phyloP scores from a whole-genome alignment of 192 early-diverging fungal genomes.

The Pecoramyces ruminantium region DNA sequence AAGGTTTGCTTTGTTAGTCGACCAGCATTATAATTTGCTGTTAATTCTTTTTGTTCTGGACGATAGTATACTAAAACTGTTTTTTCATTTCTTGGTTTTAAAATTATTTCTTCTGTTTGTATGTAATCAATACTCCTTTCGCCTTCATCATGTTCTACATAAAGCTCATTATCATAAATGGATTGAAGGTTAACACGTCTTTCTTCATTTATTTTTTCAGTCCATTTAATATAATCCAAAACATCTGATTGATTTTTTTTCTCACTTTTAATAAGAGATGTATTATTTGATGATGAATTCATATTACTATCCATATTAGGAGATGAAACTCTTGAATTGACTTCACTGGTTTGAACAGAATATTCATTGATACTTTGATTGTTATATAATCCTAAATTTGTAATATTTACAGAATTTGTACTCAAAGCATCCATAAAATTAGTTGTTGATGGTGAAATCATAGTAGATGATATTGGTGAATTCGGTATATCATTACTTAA shows the following conservation, averaged over 20 bases:
- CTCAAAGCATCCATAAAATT: background rate
- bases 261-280: background rate
- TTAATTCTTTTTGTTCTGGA: conserved; percentile 42
- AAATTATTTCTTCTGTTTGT: conserved; percentile 69
- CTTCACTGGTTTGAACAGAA: background rate
- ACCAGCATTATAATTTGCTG: conserved; percentile 51
- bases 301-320: background rate
- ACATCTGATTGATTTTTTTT: background rate
- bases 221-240: background rate
- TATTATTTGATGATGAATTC: background rate
- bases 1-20: conserved; percentile 50
- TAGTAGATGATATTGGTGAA: background rate
- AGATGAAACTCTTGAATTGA: background rate
- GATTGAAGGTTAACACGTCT: background rate
- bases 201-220: background rate
- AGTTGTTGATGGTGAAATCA: background rate
- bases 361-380: background rate
- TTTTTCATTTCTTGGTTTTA: conserved; percentile 70
- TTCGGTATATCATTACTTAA: background rate
- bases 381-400: background rate
- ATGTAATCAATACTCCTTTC: conserved; percentile 8
- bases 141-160: background rate
- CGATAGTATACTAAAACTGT: conserved; percentile 64
- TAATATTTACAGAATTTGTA: background rate
- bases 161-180: background rate